Evolutionary conservation across 352 stramenopile genomes (phyloP), one percentile per base, ranked within the genome.

Genomic region (Thalassiosira mediterranea): DNA sequence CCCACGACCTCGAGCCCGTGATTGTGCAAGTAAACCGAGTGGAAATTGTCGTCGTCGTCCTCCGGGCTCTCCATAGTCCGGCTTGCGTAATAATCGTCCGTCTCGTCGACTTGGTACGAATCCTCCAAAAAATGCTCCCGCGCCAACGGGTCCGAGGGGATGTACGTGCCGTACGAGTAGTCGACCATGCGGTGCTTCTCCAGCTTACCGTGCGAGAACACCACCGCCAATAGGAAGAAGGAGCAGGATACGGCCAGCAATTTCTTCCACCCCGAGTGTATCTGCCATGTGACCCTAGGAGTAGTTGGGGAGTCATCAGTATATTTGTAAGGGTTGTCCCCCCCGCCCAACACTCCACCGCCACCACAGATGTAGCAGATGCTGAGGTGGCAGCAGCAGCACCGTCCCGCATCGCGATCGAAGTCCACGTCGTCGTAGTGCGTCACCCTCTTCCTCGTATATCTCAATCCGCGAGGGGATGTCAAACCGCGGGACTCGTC

Each of bases 401-500:
- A 46, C 31, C 23, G 17, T 42, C 63, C 15, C 11, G 17, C 15
- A 46, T 67, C 46, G 26, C 72, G 38, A 29, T 75, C 62, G 57
- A 80, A 80, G 44, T 75, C 63, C 5, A 70, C 25, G 52, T 80
- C 63, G 31, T 80, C 63, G 42, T 66, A 71, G n/a, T 54, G 26
- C 42, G 46, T 28, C 19, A 54, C 21, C 32, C 46, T 54, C 42
- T 21, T 17, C 8, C 8, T 17, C 10, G 46, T 3, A 54, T 54
- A 21, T 4, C 17, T 54, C 13, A 26, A 11, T 54, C 21, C 17
- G 19, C n/a, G n/a, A n/a, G 32, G 17, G 31, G 48, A 38, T 19
- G 53, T 62, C 3, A 61, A 53, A 37, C 10, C 23, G 28, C 1
- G 49, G 17, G 34, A 53, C 13, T 29, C 49, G 11, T 54, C 37